Conservation (phyloP, 805 yeast genomes). For the Ogataea philodendri region DNA sequence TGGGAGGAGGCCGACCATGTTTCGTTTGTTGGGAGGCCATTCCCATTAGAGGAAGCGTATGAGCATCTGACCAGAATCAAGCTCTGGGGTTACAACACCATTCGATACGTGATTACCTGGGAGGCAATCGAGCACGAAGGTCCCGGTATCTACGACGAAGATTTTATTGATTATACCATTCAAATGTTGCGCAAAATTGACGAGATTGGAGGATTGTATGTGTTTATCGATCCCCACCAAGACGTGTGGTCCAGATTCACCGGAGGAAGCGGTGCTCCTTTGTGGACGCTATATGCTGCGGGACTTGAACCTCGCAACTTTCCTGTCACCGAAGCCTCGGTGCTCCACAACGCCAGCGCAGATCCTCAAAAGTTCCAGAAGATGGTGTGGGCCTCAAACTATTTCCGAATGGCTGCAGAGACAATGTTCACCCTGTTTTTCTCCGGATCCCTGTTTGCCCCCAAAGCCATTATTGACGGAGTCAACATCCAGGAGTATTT, state of each 20-base stretch:
- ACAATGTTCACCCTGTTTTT: constrained; percentile 87
- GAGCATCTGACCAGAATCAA: constrained; percentile 68
- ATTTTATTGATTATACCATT: constrained; percentile 67
- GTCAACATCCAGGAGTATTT: constrained; percentile 75
- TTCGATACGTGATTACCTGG: constrained; percentile 82
- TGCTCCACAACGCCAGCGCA: constrained; percentile 60
- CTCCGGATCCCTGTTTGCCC: constrained; percentile 74
- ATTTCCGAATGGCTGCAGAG: constrained; percentile 67
- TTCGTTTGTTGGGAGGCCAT: constrained; percentile 82
- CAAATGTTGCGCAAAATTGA: constrained; percentile 57
- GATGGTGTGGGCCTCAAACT: constrained; percentile 93
- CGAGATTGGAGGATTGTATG: constrained; percentile 68
- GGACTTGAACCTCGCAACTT: constrained; percentile 82
- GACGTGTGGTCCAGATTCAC: constrained; percentile 89
- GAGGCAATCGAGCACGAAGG: constrained; percentile 89
- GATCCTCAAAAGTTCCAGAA: constrained; percentile 57
- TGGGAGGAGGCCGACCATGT: constrained; percentile 67
- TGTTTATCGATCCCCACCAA: constrained; percentile 86
- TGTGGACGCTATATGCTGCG: constrained; percentile 89
- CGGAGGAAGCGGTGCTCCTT: constrained; percentile 93
- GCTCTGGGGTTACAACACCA: constrained; percentile 76
- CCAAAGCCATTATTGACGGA: constrained; percentile 69
- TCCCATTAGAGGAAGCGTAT: constrained; percentile 69
- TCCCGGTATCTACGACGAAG: constrained; percentile 79
- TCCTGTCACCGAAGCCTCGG: constrained; percentile 70